These are phyloP conservation scores for Rubroshorea leprosula DNA, from an alignment of 345 rosid species.

Conservation along the genomic window DNA sequence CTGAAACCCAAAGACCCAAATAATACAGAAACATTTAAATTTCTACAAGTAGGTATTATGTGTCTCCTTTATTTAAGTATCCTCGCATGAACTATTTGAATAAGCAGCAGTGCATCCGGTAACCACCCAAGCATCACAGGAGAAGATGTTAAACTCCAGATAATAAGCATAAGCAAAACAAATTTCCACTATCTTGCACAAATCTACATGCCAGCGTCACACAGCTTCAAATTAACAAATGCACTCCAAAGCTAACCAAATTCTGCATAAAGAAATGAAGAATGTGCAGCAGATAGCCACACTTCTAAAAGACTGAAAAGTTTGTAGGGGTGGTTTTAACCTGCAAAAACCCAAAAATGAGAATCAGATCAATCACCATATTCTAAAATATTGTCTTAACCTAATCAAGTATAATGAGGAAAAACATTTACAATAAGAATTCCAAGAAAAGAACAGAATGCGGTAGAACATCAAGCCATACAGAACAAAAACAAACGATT, in stretches of 20 bases:
- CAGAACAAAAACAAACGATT: too few species aligned
- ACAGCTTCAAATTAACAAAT: slow-evolving; percentile 4
- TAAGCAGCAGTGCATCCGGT: neutral
- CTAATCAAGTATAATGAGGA: neutral
- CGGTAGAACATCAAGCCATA: too few species aligned
- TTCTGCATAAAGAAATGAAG: neutral
- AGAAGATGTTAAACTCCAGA: neutral
- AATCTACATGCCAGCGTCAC: neutral
- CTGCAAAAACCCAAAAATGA: neutral
- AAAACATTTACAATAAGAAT: too few species aligned
- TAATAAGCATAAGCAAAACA: neutral
- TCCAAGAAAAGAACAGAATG: too few species aligned
- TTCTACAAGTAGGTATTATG: neutral
- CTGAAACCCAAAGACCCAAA: slow-evolving; percentile 10
- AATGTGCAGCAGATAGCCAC: slow-evolving; percentile 1
- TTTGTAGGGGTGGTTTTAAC: slow-evolving; percentile 6
- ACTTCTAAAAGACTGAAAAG: neutral
- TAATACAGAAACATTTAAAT: slow-evolving; percentile 6
- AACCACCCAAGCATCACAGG: neutral
- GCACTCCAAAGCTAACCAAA: slow-evolving; percentile 10
- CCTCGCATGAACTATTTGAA: slow-evolving; percentile 5
- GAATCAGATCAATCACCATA: neutral
- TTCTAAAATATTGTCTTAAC: too few species aligned
- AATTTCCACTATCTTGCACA: neutral
- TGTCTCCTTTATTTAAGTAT: neutral